Evolutionary conservation across 441 rosid genomes (phyloP).

Genomic region (Mallotus japonicus): DNA sequence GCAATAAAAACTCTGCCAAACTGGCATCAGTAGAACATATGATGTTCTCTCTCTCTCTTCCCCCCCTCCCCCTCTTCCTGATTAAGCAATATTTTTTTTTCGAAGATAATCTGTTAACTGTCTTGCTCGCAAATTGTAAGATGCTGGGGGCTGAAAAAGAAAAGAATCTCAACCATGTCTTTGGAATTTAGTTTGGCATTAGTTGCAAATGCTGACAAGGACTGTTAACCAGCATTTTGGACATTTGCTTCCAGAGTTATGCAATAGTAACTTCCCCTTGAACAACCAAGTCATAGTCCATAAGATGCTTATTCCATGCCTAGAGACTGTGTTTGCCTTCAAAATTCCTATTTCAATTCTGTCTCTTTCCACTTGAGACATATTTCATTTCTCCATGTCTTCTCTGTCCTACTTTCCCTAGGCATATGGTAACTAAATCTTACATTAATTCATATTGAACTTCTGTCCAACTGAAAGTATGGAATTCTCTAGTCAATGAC

Average conservation of each 20-base stretch:
- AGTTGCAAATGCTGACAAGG: conserved; percentile 1
- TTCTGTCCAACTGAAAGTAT: neutral
- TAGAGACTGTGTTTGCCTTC: neutral
- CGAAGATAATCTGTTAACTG: neutral
- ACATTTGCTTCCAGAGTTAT: neutral
- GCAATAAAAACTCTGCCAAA: conserved; percentile 8
- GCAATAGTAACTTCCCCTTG: neutral
- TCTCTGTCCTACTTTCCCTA: neutral
- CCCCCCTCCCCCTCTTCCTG: too few species aligned
- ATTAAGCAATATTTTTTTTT: neutral
- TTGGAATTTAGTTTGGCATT: neutral
- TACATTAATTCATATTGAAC: neutral
- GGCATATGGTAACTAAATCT: neutral
- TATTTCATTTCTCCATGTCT: neutral
- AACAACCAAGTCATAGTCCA: neutral
- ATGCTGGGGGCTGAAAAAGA: neutral
- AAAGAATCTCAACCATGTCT: neutral
- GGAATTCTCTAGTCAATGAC: neutral
- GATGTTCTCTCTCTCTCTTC: neutral
- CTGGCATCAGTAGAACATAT: neutral
- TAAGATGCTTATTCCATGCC: neutral
- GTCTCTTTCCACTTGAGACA: neutral
- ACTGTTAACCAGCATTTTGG: neutral
- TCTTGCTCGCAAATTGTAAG: neutral
- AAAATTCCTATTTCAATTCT: neutral